Evolutionary conservation across 2,329 filamentous ascomycete species (phyloP).

Genomic region (Aspergillus alliaceus): DNA sequence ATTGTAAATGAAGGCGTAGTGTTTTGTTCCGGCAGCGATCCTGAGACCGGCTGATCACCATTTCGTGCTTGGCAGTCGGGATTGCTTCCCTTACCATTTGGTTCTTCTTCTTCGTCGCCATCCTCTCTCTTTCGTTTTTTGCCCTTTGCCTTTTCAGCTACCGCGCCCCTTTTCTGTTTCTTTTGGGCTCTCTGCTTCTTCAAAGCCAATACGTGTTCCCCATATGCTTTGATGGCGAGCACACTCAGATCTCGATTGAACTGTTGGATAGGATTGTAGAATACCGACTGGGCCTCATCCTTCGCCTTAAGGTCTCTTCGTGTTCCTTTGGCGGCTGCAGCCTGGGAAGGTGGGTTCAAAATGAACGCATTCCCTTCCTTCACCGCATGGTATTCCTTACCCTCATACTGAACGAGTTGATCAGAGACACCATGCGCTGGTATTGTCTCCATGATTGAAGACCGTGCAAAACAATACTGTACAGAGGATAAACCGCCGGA

Average conservation of each 20-base stretch:
- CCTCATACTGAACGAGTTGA: slow-evolving; percentile 45
- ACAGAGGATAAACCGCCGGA: neutral
- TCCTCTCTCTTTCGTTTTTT: slow-evolving; percentile 41
- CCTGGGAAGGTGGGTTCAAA: slow-evolving; percentile 57
- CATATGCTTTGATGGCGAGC: slow-evolving; percentile 85
- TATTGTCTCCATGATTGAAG: slow-evolving; percentile 21
- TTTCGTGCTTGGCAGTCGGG: slow-evolving; percentile 14
- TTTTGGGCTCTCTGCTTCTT: slow-evolving; percentile 52
- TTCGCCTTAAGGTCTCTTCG: slow-evolving; percentile 51
- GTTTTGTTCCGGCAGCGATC: slow-evolving; percentile 28
- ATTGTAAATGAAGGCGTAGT: slow-evolving; percentile 67
- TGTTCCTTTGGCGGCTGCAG: slow-evolving; percentile 41
- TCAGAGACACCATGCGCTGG: slow-evolving; percentile 12
- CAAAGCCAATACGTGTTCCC: slow-evolving; percentile 62
- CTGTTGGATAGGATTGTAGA: slow-evolving; percentile 98
- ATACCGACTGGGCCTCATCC: slow-evolving; percentile 72
- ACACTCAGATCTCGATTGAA: slow-evolving; percentile 97
- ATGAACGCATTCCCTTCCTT: slow-evolving; percentile 69
- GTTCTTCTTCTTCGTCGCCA: slow-evolving; percentile 22
- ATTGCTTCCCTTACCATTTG: slow-evolving; percentile 20
- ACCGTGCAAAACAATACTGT: slow-evolving; percentile 3
- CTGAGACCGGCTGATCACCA: slow-evolving; percentile 9
- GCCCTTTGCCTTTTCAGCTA: slow-evolving; percentile 32
- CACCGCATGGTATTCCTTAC: slow-evolving; percentile 59
- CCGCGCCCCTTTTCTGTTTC: slow-evolving; percentile 35